A percentile compares a stretch with the other conserved stretches of the same genome.
These are phyloP conservation scores for Quercus agrifolia DNA, from an alignment of 306 rosid species.

Conservation along the genomic window DNA sequence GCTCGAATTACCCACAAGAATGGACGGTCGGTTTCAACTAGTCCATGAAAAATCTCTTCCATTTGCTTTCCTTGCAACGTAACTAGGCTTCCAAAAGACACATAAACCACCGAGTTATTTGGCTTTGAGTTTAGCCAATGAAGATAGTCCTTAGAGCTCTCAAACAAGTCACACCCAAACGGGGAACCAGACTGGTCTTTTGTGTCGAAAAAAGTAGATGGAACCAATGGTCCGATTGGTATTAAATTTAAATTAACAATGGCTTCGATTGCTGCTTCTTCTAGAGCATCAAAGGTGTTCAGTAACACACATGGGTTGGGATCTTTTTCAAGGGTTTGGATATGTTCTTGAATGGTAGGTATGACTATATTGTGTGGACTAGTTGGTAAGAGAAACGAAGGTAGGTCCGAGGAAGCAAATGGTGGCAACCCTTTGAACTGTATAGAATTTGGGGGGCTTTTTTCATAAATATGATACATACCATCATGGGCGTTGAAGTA, in stretches of 20 bases:
- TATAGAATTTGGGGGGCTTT: neutral
- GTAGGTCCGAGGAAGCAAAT: neutral
- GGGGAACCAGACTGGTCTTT: no score
- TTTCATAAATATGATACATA: neutral
- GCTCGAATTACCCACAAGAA: constrained; percentile 7
- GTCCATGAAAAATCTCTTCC: neutral
- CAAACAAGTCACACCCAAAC: neutral
- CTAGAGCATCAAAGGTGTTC: neutral
- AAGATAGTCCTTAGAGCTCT: neutral
- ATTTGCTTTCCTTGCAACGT: neutral
- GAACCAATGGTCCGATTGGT: neutral
- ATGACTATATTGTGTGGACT: neutral
- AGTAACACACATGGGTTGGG: neutral
- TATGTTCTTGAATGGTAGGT: neutral
- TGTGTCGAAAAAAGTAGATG: neutral
- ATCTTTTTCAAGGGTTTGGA: constrained; percentile 2
- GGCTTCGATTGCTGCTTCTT: neutral
- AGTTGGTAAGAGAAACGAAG: neutral
- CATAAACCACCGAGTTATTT: neutral
- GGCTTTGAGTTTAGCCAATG: constrained; percentile 2
- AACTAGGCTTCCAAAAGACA: constrained; percentile 4
- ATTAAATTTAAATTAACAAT: neutral
- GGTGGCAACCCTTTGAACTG: neutral
- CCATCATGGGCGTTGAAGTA: neutral
- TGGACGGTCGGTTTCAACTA: neutral